phyloP scores from a whole-genome alignment of 768 basidiomycete genomes.

The Cubamyces lactineus region DNA sequence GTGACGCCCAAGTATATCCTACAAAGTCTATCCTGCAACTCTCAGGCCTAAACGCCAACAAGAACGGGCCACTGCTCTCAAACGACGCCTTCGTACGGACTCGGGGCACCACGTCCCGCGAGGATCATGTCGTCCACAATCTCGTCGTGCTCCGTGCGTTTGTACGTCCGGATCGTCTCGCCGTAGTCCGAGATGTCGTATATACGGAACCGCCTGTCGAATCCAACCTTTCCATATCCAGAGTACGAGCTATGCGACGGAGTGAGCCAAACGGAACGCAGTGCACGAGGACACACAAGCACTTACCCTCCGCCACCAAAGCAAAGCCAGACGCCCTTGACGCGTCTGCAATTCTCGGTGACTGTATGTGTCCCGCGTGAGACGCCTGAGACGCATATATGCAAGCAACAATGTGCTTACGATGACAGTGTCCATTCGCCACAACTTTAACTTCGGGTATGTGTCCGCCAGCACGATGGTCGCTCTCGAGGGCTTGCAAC shows the following conservation, averaged over 20 bases:
- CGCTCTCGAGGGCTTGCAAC: constrained; percentile 70
- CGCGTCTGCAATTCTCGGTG: constrained; percentile 85
- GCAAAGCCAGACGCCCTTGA: constrained; percentile 89
- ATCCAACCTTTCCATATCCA: constrained; percentile 80
- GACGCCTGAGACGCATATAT: constrained; percentile 8
- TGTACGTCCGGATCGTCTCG: constrained; percentile 89
- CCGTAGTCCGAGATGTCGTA: constrained; percentile 89
- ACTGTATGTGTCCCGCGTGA: constrained; percentile 46
- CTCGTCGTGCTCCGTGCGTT: constrained; percentile 73
- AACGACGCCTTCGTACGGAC: constrained; percentile 20
- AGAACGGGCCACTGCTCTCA: neutral
- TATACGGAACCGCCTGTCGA: constrained; percentile 89
- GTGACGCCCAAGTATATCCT: no score
- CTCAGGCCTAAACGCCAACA: no score
- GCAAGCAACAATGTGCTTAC: constrained; percentile 44
- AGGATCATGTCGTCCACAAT: constrained; percentile 68
- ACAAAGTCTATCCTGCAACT: no score
- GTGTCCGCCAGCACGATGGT: constrained; percentile 51
- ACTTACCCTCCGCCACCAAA: constrained; percentile 84
- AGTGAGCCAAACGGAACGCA: neutral
- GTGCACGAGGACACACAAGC: neutral
- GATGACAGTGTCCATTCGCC: constrained; percentile 89
- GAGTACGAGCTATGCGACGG: constrained; percentile 64
- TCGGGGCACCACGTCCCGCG: constrained; percentile 48
- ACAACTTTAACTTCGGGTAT: constrained; percentile 83